Percentiles rank a stretch among this genome's conserved stretches.
Conservation (phyloP, 2,329 filamentous ascomycete species). For the Podosphaera xanthii region DNA sequence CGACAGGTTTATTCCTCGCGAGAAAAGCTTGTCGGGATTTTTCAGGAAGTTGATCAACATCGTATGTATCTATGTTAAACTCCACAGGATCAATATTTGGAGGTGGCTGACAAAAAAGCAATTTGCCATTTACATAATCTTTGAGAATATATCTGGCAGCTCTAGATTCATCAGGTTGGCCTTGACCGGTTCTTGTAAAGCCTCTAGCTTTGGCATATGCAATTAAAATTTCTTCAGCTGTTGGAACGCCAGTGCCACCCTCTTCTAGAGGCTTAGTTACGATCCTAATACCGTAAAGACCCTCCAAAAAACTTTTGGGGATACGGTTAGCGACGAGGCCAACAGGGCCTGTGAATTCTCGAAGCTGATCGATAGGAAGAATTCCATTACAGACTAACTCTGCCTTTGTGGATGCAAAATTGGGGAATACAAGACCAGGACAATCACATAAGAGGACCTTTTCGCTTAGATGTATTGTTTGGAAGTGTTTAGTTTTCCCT, state of each 20-base stretch:
- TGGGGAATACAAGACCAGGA: conserved; percentile 93
- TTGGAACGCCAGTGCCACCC: conserved; percentile 73
- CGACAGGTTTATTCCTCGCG: conserved; percentile 15
- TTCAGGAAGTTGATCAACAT: conserved; percentile 56
- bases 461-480: conserved; percentile 85
- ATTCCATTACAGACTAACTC: conserved; percentile 91
- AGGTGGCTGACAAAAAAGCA: conserved; percentile 78
- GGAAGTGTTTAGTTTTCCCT: conserved; percentile 98
- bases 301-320: conserved; percentile 72
- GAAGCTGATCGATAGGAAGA: conserved; percentile 84
- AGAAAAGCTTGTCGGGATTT: conserved; percentile 50
- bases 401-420: conserved; percentile 89
- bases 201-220: conserved; percentile 78
- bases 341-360: conserved; percentile 75
- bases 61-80: conserved; percentile 83
- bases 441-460: conserved; percentile 89
- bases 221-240: conserved; percentile 60
- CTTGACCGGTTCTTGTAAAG: conserved; percentile 71
- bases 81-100: conserved; percentile 46
- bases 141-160: conserved; percentile 80
- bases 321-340: conserved; percentile 66
- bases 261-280: conserved; percentile 61
- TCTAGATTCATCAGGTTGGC: conserved; percentile 80
- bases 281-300: conserved; percentile 84
- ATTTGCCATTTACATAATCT: conserved; percentile 91